Conservation (phyloP, 495 filamentous ascomycete genomes). For the Hypoxylon cercidicola region DNA sequence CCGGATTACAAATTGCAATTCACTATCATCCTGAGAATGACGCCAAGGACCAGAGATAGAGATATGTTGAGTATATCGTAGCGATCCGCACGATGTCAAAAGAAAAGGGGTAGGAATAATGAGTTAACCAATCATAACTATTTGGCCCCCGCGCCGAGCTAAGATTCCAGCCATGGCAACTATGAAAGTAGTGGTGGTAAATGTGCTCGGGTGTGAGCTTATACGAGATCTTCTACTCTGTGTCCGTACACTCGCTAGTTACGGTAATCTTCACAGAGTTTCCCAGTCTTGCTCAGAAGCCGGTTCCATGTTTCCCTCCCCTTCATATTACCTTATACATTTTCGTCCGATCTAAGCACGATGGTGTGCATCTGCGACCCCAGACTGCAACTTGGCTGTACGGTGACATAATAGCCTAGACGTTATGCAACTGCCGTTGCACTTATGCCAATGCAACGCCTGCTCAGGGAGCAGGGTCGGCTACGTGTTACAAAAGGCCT, state of each 20-base stretch:
- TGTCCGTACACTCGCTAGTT: not conserved
- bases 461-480: slow-evolving; percentile 22
- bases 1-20: no score
- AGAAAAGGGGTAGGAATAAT: slow-evolving; percentile 21
- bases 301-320: not conserved
- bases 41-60: no score
- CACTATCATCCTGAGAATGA: no score
- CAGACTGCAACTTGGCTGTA: slow-evolving; percentile 21
- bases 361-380: slow-evolving; percentile 14
- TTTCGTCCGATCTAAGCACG: not conserved
- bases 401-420: slow-evolving; percentile 31
- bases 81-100: slow-evolving; percentile 5
- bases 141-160: slow-evolving; percentile 32
- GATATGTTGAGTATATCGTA: not conserved
- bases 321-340: not conserved
- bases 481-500: slow-evolving; percentile 12
- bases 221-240: slow-evolving; percentile 1
- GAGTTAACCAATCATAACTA: slow-evolving; percentile 10
- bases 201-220: slow-evolving; percentile 17
- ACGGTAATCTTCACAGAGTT: not conserved
- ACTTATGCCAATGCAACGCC: slow-evolving; percentile 6
- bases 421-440: slow-evolving; percentile 36
- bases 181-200: slow-evolving; percentile 3
- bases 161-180: not conserved
- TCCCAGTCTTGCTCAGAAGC: not conserved